These are phyloP conservation scores for Kandelia obovata DNA, from an alignment of 345 rosid genomes.

Conservation along the genomic window DNA sequence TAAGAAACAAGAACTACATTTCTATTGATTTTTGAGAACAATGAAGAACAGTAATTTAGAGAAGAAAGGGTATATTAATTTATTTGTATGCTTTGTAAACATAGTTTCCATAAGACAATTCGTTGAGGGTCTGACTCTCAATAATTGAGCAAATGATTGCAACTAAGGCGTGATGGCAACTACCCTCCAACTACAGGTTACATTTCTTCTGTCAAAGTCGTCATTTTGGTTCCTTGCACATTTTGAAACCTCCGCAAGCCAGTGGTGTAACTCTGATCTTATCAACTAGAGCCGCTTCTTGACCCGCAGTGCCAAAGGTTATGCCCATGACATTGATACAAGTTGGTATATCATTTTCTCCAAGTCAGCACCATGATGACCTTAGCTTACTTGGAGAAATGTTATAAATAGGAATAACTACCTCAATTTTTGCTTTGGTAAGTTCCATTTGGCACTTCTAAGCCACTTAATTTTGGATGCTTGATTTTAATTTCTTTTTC, in stretches of 20 bases:
- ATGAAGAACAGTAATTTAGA: too few relatives aligned
- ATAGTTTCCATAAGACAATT: not conserved
- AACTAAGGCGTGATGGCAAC: not conserved
- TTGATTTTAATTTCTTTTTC: too few relatives aligned
- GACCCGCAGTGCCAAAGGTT: not conserved
- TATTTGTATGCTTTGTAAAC: too few relatives aligned
- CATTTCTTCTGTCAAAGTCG: not conserved
- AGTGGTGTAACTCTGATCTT: not conserved
- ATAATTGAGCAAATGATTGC: constrained; percentile 8
- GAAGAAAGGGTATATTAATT: too few relatives aligned
- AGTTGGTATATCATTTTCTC: constrained; percentile 6
- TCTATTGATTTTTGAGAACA: too few relatives aligned
- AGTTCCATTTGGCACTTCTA: not conserved
- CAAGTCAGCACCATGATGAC: not conserved
- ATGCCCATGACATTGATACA: not conserved
- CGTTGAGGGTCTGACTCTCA: not conserved
- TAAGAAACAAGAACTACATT: too few relatives aligned
- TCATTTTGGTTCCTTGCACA: not conserved
- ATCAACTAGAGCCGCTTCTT: not conserved
- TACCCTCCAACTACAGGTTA: not conserved
- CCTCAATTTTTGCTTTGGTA: constrained; percentile 5
- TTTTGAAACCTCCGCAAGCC: not conserved
- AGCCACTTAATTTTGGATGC: too few relatives aligned
- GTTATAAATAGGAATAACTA: not conserved
- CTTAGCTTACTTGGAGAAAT: not conserved